These are phyloP conservation scores for Fusarium sp. DNA, from an alignment of 2,329 filamentous ascomycete species.

Conservation along the genomic window DNA sequence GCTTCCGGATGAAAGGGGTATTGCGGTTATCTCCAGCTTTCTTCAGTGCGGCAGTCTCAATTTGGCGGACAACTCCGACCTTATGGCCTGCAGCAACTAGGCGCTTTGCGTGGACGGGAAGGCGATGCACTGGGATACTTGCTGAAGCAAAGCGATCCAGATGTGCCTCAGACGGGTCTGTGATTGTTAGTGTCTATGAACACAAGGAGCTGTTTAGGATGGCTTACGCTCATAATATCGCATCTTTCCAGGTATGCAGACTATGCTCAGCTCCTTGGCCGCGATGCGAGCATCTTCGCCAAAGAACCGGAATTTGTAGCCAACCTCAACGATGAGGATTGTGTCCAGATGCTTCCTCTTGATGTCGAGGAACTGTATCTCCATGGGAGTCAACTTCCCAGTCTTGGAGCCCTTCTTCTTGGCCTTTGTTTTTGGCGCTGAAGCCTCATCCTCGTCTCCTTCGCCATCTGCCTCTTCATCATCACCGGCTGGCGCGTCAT, in stretches of 20 bases:
- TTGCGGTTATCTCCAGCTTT: constrained; percentile 96
- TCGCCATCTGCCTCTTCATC: constrained; percentile 70
- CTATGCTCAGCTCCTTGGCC: constrained; percentile 90
- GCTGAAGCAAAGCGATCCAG: constrained; percentile 93
- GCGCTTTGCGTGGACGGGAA: constrained; percentile 94
- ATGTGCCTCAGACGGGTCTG: constrained; percentile 89
- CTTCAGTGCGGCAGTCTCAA: constrained; percentile 95
- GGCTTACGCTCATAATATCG: constrained; percentile 86
- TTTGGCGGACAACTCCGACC: constrained; percentile 92
- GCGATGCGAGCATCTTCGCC: constrained; percentile 93
- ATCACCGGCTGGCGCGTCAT: constrained; percentile 64
- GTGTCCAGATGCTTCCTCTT: constrained; percentile 93
- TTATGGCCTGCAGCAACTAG: constrained; percentile 94
- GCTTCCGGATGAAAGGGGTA: constrained; percentile 88
- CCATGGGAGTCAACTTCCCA: constrained; percentile 91
- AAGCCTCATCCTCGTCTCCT: constrained; percentile 63
- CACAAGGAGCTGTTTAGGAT: constrained; percentile 14
- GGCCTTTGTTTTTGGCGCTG: constrained; percentile 51
- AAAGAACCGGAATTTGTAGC: constrained; percentile 98
- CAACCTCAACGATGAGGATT: constrained; percentile 91
- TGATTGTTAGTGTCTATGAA: constrained; percentile 6
- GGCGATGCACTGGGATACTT: constrained; percentile 90
- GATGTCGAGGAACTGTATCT: constrained; percentile 92
- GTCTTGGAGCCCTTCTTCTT: constrained; percentile 79
- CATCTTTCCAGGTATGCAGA: constrained; percentile 96